Base-by-base conservation (phyloP, 805 yeast species). In the Candida railenensis region DNA sequence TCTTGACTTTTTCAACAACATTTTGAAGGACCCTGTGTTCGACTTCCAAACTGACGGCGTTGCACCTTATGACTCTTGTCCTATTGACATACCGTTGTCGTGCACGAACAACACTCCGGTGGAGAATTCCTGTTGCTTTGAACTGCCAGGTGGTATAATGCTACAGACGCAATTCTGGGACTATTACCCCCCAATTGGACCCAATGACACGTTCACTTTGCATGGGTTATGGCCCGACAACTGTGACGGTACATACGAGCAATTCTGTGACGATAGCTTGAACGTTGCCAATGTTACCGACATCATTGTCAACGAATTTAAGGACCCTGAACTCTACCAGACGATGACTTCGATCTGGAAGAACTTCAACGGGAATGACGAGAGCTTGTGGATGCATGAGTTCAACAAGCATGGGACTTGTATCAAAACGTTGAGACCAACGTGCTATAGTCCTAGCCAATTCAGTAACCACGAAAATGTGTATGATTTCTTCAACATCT, bases 51-150 rank as follows among this genome's bases (percentile, higher is more conserved):
- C 5, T 11, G 37, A 15, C 22, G 37, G 8, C 22, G 22, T 11
- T 4, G 45, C 38, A 5, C 33, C 33, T 15, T 34, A 11, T 19
- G 33, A 42, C 40, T 40, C 52, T 20, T 55, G 59, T 34, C 59
- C 59, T n/a, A 33, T 40, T 19, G 48, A 55, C 40, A 47, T 47
- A 28, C 65, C 65, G 5, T 44, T 58, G 22, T 51, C 64, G 15
- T 62, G 66, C 41, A 40, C 60, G 34, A 53, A 54, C 38, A 32
- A 20, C 18, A 42, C 87, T 0, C 73, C 69, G 2, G 71, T 80
- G 2, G 67, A 62, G 0, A 83, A 89, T 61, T 60, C 62, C 3
- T 72, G 77, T 48, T 72, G 76, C 46, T 72, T 71, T 51, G 77
- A 72, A 46, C 53, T 59, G 32, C 71, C 72, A 12, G 65, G 67